Percentiles rank a stretch among this genome's conserved stretches.
phyloP scores from a whole-genome alignment of 2,329 filamentous ascomycete species.

The Microascus cirrosus region DNA sequence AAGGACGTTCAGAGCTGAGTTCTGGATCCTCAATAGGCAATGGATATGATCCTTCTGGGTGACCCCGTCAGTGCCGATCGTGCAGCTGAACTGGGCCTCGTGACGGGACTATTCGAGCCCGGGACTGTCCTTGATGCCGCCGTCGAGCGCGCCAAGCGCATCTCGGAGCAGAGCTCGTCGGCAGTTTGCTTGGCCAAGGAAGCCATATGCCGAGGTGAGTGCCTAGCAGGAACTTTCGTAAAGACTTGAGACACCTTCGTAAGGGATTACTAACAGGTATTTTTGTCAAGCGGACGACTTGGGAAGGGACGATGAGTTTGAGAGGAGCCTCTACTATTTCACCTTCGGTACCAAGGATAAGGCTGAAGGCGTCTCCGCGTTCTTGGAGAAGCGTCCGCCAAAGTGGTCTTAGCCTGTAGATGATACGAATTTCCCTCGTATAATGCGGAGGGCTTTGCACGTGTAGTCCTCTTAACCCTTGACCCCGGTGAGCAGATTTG shows the following conservation, averaged over 20 bases:
- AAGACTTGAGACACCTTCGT: background rate
- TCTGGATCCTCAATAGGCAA: constrained; percentile 4
- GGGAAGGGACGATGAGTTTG: constrained; percentile 18
- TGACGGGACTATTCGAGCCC: constrained; percentile 3
- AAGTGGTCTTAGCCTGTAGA: background rate
- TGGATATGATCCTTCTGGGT: constrained; percentile 8
- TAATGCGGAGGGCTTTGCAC: too few species aligned
- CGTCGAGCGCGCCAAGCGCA: background rate
- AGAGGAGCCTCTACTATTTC: constrained; percentile 22
- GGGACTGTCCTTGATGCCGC: constrained; percentile 2
- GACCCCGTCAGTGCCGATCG: constrained; percentile 4
- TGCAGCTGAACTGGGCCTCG: constrained; percentile 4
- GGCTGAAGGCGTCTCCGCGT: constrained; percentile 16
- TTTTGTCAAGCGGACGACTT: constrained; percentile 12
- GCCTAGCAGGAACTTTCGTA: background rate
- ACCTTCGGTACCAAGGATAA: constrained; percentile 21
- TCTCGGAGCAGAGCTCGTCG: background rate
- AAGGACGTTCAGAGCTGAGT: background rate
- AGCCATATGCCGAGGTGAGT: constrained; percentile 1
- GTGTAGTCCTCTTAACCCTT: too few species aligned
- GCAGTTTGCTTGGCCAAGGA: constrained; percentile 1
- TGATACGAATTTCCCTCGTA: background rate
- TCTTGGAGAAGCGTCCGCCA: constrained; percentile 15
- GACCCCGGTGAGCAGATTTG: too few species aligned
- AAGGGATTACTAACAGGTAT: background rate